These are phyloP conservation scores for Phalaenopsis aphrodite DNA, from an alignment of 106 monocot genomes.

Conservation along the genomic window DNA sequence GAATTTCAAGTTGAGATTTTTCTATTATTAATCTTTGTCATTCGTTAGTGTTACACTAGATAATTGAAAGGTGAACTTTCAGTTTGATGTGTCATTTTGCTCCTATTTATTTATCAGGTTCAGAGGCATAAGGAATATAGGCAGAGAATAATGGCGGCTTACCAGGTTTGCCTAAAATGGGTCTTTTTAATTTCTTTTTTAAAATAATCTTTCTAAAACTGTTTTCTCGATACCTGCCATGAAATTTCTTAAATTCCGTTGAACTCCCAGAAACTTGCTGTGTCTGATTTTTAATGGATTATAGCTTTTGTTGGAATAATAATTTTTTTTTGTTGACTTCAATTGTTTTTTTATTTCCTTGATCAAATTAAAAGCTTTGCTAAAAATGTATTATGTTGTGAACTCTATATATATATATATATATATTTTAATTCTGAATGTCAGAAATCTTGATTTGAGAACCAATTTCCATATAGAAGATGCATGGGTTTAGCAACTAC, in stretches of 20 bases:
- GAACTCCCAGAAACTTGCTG: neutral
- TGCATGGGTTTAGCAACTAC: too few relatives aligned
- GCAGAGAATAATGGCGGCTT: constrained; percentile 51
- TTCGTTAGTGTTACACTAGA: neutral
- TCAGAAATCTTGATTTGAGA: too few relatives aligned
- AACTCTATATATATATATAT: too few relatives aligned
- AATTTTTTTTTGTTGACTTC: neutral
- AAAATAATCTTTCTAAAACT: neutral
- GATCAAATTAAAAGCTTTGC: constrained; percentile 5
- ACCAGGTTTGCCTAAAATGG: constrained; percentile 50
- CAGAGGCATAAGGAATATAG: constrained; percentile 81
- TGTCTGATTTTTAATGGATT: neutral
- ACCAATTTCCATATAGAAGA: too few relatives aligned
- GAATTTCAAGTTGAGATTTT: neutral
- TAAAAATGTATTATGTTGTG: neutral
- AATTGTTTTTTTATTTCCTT: neutral
- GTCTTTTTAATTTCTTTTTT: neutral
- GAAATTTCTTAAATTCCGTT: neutral
- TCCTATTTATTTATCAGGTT: constrained; percentile 36
- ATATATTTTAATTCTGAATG: too few relatives aligned
- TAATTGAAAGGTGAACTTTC: neutral
- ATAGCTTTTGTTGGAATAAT: neutral
- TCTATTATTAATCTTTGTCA: neutral
- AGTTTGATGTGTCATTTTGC: neutral
- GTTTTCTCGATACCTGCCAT: neutral